These are phyloP conservation scores for Angomonas deanei DNA, from an alignment of 208 protist species.

Conservation along the genomic window DNA sequence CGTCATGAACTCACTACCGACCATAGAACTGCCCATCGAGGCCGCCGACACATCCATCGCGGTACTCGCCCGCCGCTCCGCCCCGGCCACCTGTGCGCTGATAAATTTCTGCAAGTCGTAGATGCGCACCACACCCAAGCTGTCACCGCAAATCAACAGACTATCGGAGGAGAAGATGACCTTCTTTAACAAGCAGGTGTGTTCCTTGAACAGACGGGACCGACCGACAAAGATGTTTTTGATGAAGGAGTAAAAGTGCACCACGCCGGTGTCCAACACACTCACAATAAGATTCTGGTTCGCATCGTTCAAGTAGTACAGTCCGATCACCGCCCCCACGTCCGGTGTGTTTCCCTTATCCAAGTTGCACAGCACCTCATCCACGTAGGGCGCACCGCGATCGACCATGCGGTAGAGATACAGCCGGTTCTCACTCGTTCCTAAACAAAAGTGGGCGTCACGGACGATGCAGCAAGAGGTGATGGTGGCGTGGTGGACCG, in stretches of 20 bases:
- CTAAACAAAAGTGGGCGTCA: constrained; percentile 75
- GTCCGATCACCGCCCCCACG: constrained; percentile 49
- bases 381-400: constrained; percentile 36
- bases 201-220: constrained; percentile 24
- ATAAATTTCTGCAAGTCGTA: constrained; percentile 28
- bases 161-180: constrained; percentile 19
- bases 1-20: neutral
- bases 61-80: neutral
- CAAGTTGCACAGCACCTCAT: constrained; percentile 32
- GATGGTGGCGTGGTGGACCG: constrained; percentile 38
- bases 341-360: constrained; percentile 22
- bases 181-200: constrained; percentile 35
- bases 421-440: constrained; percentile 60
- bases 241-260: constrained; percentile 73
- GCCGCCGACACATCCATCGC: constrained; percentile 19
- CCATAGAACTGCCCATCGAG: neutral
- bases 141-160: constrained; percentile 30
- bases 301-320: constrained; percentile 64
- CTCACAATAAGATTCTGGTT: constrained; percentile 69
- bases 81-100: neutral
- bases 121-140: constrained; percentile 36
- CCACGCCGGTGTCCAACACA: constrained; percentile 58
- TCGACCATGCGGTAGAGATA: constrained; percentile 76
- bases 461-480: constrained; percentile 80
- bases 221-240: constrained; percentile 34